Base-by-base conservation (phyloP, 768 basidiomycete species). In the Pleurotus citrinopileatus region DNA sequence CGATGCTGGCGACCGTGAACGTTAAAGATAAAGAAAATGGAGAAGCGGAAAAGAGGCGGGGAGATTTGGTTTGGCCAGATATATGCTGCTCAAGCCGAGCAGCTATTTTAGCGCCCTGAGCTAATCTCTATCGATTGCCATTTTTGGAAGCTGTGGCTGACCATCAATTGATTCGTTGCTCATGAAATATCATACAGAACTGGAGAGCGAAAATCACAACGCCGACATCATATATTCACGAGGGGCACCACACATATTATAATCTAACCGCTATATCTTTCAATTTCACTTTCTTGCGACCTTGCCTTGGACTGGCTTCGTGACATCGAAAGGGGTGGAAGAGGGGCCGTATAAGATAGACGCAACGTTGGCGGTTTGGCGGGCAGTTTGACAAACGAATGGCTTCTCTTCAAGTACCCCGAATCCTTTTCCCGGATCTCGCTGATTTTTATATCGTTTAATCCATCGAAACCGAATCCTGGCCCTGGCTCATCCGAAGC, bases 381-480 rank as follows among this genome's bases (percentile, higher is more conserved):
- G 10, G 61, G 56, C 20, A 62, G 37, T 28, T 47, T 55, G 38
- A 58, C 44, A 45, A 54, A 61, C n/a, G 51, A 55, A 34, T 54
- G 4, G 1, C 40, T 29, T 38, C 44, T 52, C 19, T 22, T 29
- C 9, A 50, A 59, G 22, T 52, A 45, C 28, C 55, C 42, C 10
- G 61, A 58, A 53, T 65, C 63, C 29, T 54, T 57, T 44, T 27
- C 32, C 37, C 43, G 44, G 10, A 56, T 28, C 17, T 29, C 51
- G 19, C 60, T 60, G 26, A 61, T 20, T 53, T 63, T 56, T 17
- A 53, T 55, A 26, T 60, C 52, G n/a, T 58, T 60, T 37, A 65
- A 54, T 0, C 63, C 64, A 19, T 64, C 63, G 43, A 60, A 67
- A 8, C 64, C 64, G 43, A 61, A 63, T 15, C 61, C 60, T 12